Evolutionary conservation across 2,329 filamentous ascomycete species (phyloP).

Genomic region (Penicillium sp.): DNA sequence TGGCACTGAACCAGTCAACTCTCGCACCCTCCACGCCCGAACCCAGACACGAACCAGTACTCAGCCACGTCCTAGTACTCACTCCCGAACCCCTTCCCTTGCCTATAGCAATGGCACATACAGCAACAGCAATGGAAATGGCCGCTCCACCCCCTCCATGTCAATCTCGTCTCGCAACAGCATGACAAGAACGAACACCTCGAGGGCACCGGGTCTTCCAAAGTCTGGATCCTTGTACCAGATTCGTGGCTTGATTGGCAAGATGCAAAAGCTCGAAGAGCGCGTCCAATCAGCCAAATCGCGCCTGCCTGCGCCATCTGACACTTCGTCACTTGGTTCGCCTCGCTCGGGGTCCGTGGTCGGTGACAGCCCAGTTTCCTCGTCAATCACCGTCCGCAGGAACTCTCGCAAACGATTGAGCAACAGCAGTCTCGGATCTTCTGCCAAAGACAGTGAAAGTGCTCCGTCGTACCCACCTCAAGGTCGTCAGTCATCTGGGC

Average conservation of each 20-base stretch:
- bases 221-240: slow-evolving; percentile 79
- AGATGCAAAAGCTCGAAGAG: slow-evolving; percentile 96
- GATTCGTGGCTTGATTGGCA: slow-evolving; percentile 88
- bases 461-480: slow-evolving; percentile 38
- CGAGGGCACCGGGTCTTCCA: slow-evolving; percentile 52
- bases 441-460: slow-evolving; percentile 38
- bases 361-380: slow-evolving; percentile 53
- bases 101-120: slow-evolving; percentile 44
- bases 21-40: slow-evolving; percentile 53
- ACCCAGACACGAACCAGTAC: slow-evolving; percentile 32
- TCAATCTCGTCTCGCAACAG: slow-evolving; percentile 40
- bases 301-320: slow-evolving; percentile 79
- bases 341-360: slow-evolving; percentile 62
- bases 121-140: slow-evolving; percentile 14
- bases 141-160: slow-evolving; percentile 49
- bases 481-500: slow-evolving; percentile 53
- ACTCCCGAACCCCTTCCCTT: slow-evolving; percentile 62
- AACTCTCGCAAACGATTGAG: slow-evolving; percentile 44
- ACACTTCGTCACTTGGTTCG: slow-evolving; percentile 78
- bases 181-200: slow-evolving; percentile 49
- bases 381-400: slow-evolving; percentile 58
- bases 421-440: slow-evolving; percentile 45
- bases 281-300: slow-evolving; percentile 89
- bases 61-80: slow-evolving; percentile 35
- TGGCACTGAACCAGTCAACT: slow-evolving; percentile 55